Evolutionary conservation across 371 early-diverging fungal species (phyloP).

Genomic region (Rhizopus sp.): DNA sequence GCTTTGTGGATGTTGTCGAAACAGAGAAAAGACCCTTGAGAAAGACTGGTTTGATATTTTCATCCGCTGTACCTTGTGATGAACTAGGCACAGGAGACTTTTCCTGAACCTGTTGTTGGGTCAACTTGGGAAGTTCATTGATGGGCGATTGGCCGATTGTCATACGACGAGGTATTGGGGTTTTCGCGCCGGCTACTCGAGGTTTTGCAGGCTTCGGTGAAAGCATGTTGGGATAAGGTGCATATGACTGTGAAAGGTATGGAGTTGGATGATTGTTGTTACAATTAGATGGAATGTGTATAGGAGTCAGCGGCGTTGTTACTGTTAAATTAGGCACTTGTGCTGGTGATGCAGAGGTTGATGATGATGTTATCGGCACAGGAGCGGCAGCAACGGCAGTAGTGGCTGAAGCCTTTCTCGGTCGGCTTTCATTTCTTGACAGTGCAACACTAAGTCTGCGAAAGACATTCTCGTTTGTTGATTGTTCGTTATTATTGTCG

Average conservation of each 20-base stretch:
- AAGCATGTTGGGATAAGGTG: neutral
- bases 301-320: constrained; percentile 15
- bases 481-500: no score
- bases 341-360: neutral
- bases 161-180: constrained; percentile 23
- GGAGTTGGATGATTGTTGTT: neutral
- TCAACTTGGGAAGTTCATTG: neutral
- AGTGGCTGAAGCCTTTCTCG: constrained; percentile 6
- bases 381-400: no score
- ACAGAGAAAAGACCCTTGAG: constrained; percentile 80
- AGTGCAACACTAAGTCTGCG: constrained; percentile 23
- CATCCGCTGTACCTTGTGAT: constrained; percentile 59
- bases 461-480: constrained; percentile 10
- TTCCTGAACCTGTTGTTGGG: neutral
- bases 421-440: constrained; percentile 8
- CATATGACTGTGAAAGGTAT: constrained; percentile 13
- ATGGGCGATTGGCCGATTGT: constrained; percentile 16
- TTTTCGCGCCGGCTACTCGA: neutral
- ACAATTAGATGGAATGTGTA: constrained; percentile 29
- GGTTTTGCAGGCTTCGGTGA: neutral
- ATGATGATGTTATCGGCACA: no score
- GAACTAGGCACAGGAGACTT: constrained; percentile 1
- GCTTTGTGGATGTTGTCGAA: constrained; percentile 74
- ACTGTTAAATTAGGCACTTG: neutral
- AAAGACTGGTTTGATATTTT: constrained; percentile 68